These are phyloP conservation scores for Verticillium nonalfalfae DNA, from an alignment of 2,329 filamentous ascomycete species.

Conservation along the genomic window DNA sequence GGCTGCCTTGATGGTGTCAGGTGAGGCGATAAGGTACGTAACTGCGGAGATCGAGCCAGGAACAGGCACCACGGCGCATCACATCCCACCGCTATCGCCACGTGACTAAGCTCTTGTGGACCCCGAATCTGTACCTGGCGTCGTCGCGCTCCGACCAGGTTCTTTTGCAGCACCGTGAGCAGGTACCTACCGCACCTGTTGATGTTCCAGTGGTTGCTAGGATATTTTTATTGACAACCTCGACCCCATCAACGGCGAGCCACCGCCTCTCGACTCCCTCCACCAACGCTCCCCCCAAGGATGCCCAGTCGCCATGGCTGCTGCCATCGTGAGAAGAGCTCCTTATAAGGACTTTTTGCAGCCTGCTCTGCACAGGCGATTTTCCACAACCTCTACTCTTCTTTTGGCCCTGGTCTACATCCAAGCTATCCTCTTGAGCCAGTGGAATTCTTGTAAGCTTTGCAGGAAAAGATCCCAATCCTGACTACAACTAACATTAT, in stretches of 20 bases:
- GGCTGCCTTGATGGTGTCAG: background rate
- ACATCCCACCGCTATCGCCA: background rate
- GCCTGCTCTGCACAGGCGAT: conserved; percentile 79
- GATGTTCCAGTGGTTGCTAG: background rate
- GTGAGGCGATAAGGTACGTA: background rate
- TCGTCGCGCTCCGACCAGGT: background rate
- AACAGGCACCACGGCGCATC: background rate
- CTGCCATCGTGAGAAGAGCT: conserved; percentile 46
- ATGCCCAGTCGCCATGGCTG: conserved; percentile 45
- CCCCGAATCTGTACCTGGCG: background rate
- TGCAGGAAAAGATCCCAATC: background rate
- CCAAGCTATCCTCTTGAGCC: conserved; percentile 63
- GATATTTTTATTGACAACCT: background rate
- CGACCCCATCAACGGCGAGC: background rate
- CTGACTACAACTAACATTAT: background rate
- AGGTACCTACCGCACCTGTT: background rate
- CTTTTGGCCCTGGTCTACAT: conserved; percentile 67
- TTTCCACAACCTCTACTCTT: conserved; percentile 68
- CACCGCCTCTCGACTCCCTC: background rate
- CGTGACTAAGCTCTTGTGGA: background rate
- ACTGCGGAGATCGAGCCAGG: background rate
- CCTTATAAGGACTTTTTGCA: conserved; percentile 87
- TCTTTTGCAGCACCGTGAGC: background rate
- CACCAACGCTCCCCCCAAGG: conserved; percentile 17
- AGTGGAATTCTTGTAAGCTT: conserved; percentile 61